Evolutionary conservation across 2,329 filamentous ascomycete genomes (phyloP).

Genomic region (Aspergillus niger): DNA sequence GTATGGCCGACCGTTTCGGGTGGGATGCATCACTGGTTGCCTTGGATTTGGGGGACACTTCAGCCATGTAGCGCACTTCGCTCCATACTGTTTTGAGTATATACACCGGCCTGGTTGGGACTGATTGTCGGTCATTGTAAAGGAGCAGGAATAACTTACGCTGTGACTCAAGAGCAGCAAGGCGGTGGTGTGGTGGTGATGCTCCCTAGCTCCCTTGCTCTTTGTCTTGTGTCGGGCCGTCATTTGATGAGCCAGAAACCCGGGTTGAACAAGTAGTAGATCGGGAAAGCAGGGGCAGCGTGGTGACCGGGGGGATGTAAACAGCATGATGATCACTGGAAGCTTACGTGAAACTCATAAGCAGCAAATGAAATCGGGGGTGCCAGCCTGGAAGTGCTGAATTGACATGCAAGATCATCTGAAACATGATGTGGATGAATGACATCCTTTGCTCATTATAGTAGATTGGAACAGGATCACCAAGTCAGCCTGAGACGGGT

Average conservation of each 20-base stretch:
- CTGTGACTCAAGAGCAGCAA: constrained; percentile 6
- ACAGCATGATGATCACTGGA: neutral
- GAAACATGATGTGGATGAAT: neutral
- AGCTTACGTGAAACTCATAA: neutral
- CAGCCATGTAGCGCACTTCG: constrained; percentile 1
- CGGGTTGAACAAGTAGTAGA: constrained; percentile 4
- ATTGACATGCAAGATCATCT: constrained; percentile 1
- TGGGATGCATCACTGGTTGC: constrained; percentile 13
- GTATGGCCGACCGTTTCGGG: constrained; percentile 11
- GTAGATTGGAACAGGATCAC: neutral
- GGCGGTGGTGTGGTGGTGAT: constrained; percentile 1
- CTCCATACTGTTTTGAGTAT: constrained; percentile 2
- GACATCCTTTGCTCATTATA: neutral
- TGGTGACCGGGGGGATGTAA: neutral
- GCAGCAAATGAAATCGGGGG: neutral
- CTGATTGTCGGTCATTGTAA: neutral
- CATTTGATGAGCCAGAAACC: constrained; percentile 5
- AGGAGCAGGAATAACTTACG: neutral
- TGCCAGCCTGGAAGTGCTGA: neutral
- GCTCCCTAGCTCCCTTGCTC: constrained; percentile 9
- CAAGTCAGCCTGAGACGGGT: neutral
- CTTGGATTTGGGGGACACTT: constrained; percentile 11
- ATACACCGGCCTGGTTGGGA: neutral
- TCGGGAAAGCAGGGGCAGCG: neutral
- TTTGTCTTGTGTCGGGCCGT: constrained; percentile 13